These are phyloP conservation scores for Pythium myriotylum DNA, from an alignment of 352 stramenopile genomes.

Conservation along the genomic window DNA sequence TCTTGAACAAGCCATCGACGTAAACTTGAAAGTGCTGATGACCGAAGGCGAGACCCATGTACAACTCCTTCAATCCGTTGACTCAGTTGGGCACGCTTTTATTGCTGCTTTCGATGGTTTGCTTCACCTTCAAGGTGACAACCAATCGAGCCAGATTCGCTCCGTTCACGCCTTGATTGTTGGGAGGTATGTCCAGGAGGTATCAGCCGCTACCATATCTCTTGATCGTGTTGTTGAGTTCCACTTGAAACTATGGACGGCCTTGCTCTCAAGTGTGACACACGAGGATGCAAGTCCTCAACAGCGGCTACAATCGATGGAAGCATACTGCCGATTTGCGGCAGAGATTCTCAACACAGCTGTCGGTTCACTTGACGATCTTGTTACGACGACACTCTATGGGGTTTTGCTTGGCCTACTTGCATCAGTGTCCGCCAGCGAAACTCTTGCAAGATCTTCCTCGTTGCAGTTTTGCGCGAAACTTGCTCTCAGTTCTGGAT, in stretches of 20 bases:
- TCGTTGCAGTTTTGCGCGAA: neutral
- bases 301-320: constrained; percentile 13
- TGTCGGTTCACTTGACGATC: neutral
- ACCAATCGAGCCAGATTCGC: neutral
- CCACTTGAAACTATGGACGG: constrained; percentile 15
- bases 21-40: neutral
- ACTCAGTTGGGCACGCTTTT: neutral
- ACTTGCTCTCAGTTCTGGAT: neutral
- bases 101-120: constrained; percentile 12
- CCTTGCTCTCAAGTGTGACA: constrained; percentile 14
- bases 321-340: constrained; percentile 13
- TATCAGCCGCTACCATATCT: neutral
- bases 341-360: neutral
- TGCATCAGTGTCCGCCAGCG: constrained; percentile 9
- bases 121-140: neutral
- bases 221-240: neutral
- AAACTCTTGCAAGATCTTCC: constrained; percentile 1
- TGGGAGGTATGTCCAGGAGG: neutral
- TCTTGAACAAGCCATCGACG: neutral
- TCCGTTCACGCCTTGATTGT: constrained; percentile 4
- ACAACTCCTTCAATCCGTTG: no score
- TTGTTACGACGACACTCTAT: neutral
- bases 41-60: neutral
- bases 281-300: constrained; percentile 4
- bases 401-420: constrained; percentile 16